Base-by-base conservation (phyloP, 139 green algal species). In the Chlorella vulgaris region DNA sequence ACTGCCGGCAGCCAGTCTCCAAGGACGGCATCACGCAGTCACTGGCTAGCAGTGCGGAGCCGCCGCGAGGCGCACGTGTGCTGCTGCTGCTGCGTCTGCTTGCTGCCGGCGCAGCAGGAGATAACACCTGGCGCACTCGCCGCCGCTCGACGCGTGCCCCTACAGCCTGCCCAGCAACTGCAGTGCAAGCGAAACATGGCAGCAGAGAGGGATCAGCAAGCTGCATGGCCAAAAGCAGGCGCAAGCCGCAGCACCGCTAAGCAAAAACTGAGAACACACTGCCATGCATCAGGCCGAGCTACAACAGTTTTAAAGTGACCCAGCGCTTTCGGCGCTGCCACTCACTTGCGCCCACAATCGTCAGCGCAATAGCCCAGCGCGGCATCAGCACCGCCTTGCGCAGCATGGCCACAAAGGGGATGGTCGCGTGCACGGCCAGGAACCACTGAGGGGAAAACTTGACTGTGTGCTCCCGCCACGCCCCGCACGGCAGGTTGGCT, bases 371-470 rank as follows among this genome's bases (percentile, higher is more conserved):
- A 19, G 92, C 93, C 67, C 89, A 94, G 31, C 83, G 84, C 3
- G 94, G 94, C 92, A 97, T 93, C n/a, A 96, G 62, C 35, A 95
- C 88, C 7, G 93, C 94, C 91, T 98, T 97, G 28, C 94, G 84
- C 68, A 98, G 85, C 89, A 95, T 92, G 0, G 90, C 94, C 4
- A 98, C 88, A 78, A 98, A 95, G 19, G 94, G 94, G 40, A 98
- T 93, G 13, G 92, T 93, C 4, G 92, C 91, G 78, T 98, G 94
- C 38, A 98, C 93, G 1, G 92, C 94, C 28, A 98, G 19, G 51
- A 98, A 93, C 94, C 94, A 98, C 43, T 86, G 82, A 0, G 88
- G 81, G 1, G 86, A 93, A 83, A 98, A 98, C 88, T 98, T 98
- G 31, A 88, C 74, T 19, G 78, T 88, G 86, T 98, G 92, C 84